Conservation (phyloP, 2,329 filamentous ascomycete genomes). For the Calonectria hawksworthii region DNA sequence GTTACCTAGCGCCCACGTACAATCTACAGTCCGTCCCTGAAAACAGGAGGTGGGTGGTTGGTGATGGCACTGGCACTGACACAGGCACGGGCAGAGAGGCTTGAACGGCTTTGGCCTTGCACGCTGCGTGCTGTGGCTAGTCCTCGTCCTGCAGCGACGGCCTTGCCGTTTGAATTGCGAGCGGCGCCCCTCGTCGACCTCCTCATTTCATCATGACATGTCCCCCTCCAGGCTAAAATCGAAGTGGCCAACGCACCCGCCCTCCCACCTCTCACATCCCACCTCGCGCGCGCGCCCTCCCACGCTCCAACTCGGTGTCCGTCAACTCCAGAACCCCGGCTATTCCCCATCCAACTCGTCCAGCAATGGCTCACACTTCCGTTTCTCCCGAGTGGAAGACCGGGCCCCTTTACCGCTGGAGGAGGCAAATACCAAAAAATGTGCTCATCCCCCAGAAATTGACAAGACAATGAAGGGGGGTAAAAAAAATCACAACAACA, state of each 20-base stretch:
- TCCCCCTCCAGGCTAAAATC: slow-evolving; percentile 4
- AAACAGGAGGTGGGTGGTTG: slow-evolving; percentile 1
- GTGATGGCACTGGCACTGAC: not conserved
- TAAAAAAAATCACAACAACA: not conserved
- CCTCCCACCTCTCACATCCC: not conserved
- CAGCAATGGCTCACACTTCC: slow-evolving; percentile 7
- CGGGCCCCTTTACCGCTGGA: slow-evolving; percentile 19
- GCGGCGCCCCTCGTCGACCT: not conserved
- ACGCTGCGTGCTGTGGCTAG: not conserved
- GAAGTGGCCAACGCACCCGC: not conserved
- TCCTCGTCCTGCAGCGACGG: not conserved
- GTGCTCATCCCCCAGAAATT: not conserved
- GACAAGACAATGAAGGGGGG: not conserved
- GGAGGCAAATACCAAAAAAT: not conserved
- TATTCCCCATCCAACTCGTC: not conserved
- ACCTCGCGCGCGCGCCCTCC: not conserved
- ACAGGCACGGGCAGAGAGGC: not conserved
- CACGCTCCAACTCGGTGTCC: not conserved
- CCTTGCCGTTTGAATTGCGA: not conserved
- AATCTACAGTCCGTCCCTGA: not conserved
- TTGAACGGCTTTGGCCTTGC: not conserved
- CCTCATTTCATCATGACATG: slow-evolving; percentile 18
- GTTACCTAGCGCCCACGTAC: slow-evolving; percentile 3
- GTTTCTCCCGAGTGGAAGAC: not conserved
- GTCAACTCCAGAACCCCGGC: not conserved